Evolutionary conservation across 768 basidiomycete species (phyloP).

Genomic region (Tulasnella sp.): DNA sequence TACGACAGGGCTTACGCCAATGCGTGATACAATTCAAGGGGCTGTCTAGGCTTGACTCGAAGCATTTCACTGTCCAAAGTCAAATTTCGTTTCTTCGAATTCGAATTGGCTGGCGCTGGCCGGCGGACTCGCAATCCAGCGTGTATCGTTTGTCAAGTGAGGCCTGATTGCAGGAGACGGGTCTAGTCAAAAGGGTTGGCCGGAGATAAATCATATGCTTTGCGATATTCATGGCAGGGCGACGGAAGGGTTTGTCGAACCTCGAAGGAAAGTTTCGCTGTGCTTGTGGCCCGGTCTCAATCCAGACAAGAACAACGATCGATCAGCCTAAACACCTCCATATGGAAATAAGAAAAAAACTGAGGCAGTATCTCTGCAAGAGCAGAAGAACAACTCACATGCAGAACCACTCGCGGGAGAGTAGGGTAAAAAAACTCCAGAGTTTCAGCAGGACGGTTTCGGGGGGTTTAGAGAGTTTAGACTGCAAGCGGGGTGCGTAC

Average conservation of each 20-base stretch:
- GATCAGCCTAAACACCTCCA: constrained; percentile 1
- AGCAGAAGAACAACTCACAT: not conserved
- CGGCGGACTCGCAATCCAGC: not conserved
- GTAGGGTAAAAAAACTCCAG: constrained; percentile 1
- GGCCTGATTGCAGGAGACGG: not conserved
- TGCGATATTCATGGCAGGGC: not conserved
- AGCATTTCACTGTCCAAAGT: not conserved
- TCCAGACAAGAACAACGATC: constrained; percentile 6
- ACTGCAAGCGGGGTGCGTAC: constrained; percentile 10
- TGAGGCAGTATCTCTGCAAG: not conserved
- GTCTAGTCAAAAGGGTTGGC: not conserved
- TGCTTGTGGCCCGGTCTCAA: not conserved
- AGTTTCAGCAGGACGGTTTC: not conserved
- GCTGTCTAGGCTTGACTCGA: constrained; percentile 8
- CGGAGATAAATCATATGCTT: constrained; percentile 7
- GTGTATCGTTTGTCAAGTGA: constrained; percentile 11
- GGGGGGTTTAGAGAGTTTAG: constrained; percentile 9
- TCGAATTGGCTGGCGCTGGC: not conserved
- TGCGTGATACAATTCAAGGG: not conserved
- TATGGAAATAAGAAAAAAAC: not conserved
- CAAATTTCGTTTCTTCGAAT: not conserved
- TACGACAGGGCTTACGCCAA: not conserved
- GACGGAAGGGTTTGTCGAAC: not conserved
- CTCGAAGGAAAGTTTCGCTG: not conserved
- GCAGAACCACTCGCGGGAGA: constrained; percentile 12